Percentiles rank a stretch among this genome's conserved stretches.
Conservation (phyloP, 768 basidiomycete species). For the Boletus reticulatus region DNA sequence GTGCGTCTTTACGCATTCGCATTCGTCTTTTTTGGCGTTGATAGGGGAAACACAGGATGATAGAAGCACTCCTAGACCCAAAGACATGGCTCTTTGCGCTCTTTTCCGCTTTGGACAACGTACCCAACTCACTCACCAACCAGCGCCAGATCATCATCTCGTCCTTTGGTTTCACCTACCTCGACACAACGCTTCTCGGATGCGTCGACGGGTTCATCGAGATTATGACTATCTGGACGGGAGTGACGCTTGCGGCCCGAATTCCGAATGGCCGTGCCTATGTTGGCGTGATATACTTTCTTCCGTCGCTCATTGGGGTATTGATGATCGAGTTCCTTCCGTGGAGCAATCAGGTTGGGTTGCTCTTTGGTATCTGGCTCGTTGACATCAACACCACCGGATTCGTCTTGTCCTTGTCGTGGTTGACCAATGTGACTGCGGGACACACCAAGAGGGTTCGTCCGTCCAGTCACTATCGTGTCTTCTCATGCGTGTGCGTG, state of each 20-base stretch:
- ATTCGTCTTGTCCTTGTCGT: constrained; percentile 60
- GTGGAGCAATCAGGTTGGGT: constrained; percentile 61
- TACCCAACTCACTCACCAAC: constrained; percentile 68
- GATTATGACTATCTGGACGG: constrained; percentile 68
- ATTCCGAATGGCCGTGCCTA: constrained; percentile 61
- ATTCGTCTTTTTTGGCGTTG: background rate
- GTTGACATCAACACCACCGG: constrained; percentile 52
- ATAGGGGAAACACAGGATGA: constrained; percentile 43
- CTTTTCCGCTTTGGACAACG: constrained; percentile 57
- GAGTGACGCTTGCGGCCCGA: constrained; percentile 55
- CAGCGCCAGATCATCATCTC: constrained; percentile 63
- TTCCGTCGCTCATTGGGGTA: constrained; percentile 64
- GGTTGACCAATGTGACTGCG: constrained; percentile 63
- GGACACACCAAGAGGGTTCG: constrained; percentile 75
- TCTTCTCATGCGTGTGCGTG: background rate
- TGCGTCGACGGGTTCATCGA: constrained; percentile 66
- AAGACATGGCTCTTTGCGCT: constrained; percentile 79
- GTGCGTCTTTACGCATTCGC: constrained; percentile 38
- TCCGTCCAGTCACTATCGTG: constrained; percentile 1
- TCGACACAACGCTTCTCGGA: constrained; percentile 68
- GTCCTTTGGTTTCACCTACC: constrained; percentile 59
- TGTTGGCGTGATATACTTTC: constrained; percentile 54
- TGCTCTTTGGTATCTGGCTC: constrained; percentile 46
- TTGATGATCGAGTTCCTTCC: constrained; percentile 64
- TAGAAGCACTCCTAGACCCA: constrained; percentile 63